These are phyloP conservation scores for Trichoderma guizhouense DNA, from an alignment of 2,329 filamentous ascomycete species.

Conservation along the genomic window DNA sequence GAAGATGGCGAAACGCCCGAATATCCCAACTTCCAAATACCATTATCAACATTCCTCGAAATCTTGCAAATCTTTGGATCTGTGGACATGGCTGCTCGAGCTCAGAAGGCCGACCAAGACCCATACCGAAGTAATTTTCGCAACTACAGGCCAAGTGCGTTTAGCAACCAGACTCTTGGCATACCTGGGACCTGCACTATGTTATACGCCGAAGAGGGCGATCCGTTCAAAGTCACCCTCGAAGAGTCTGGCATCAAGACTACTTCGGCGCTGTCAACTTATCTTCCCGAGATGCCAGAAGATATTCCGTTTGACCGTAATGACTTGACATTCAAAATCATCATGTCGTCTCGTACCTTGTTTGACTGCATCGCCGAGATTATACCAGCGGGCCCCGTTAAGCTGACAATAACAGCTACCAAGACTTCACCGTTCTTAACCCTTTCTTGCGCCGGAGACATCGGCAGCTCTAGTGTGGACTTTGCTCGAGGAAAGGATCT, in stretches of 20 bases:
- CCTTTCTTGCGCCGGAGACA: slow-evolving; percentile 59
- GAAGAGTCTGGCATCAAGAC: slow-evolving; percentile 85
- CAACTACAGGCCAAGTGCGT: slow-evolving; percentile 67
- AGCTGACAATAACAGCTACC: slow-evolving; percentile 65
- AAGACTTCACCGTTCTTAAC: slow-evolving; percentile 68
- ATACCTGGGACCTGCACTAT: slow-evolving; percentile 84
- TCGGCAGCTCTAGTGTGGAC: slow-evolving; percentile 63
- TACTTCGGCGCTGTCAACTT: slow-evolving; percentile 86
- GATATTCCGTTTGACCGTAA: slow-evolving; percentile 87
- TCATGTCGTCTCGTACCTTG: slow-evolving; percentile 77
- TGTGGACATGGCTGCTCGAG: slow-evolving; percentile 61
- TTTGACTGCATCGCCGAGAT: slow-evolving; percentile 70
- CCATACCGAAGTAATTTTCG: slow-evolving; percentile 59
- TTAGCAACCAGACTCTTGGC: slow-evolving; percentile 77
- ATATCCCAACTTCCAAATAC: slow-evolving; percentile 78
- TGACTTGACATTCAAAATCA: slow-evolving; percentile 82
- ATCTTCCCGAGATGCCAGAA: slow-evolving; percentile 69
- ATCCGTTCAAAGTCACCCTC: slow-evolving; percentile 78
- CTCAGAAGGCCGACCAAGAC: slow-evolving; percentile 57
- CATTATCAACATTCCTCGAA: slow-evolving; percentile 81
- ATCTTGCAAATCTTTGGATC: slow-evolving; percentile 93
- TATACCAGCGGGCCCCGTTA: slow-evolving; percentile 66
- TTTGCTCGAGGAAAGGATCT: slow-evolving; percentile 63
- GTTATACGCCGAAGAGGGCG: slow-evolving; percentile 70
- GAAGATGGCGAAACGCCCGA: slow-evolving; percentile 40